A percentile compares a stretch with the other conserved stretches of the same genome.
phyloP scores from a whole-genome alignment of 345 rosid genomes.

The Bruguiera gymnorhiza region DNA sequence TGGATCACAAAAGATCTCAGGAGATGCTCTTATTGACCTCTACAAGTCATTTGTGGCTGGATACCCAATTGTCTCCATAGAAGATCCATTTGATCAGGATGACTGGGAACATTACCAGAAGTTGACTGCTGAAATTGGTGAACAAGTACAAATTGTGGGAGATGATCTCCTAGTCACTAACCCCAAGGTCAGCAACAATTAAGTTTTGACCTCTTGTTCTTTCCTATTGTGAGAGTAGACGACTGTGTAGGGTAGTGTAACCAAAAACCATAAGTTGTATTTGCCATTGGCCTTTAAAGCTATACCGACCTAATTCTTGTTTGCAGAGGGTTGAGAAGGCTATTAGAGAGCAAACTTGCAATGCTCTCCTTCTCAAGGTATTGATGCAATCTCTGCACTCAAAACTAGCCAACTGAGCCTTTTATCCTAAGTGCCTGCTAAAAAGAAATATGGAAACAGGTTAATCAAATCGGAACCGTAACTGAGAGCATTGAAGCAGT shows the following conservation, averaged over 20 bases:
- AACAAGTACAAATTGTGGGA: slow-evolving; percentile 63
- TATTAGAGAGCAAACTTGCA: slow-evolving; percentile 45
- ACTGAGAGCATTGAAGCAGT: slow-evolving; percentile 58
- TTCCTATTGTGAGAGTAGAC: neutral
- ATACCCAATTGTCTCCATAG: slow-evolving; percentile 63
- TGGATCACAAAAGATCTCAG: slow-evolving; percentile 58
- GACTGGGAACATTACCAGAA: slow-evolving; percentile 63
- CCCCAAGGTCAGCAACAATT: slow-evolving; percentile 42
- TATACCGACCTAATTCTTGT: neutral
- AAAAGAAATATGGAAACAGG: slow-evolving; percentile 24
- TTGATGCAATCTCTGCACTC: neutral
- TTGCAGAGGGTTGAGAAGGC: slow-evolving; percentile 59
- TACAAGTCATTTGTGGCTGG: slow-evolving; percentile 55
- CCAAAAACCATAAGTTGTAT: neutral
- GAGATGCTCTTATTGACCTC: slow-evolving; percentile 57
- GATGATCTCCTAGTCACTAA: slow-evolving; percentile 72
- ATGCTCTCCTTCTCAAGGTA: slow-evolving; percentile 60
- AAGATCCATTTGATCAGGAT: slow-evolving; percentile 76
- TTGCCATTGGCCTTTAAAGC: neutral
- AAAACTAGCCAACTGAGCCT: neutral
- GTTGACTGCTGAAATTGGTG: slow-evolving; percentile 55
- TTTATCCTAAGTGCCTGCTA: neutral
- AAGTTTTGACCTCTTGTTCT: neutral
- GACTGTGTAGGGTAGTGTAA: neutral
- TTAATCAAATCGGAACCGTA: slow-evolving; percentile 55